Evolutionary conservation across 192 early-diverging fungal species (phyloP), one percentile per base, ranked within the genome.

Genomic region (Globomyces pollinis-pini): DNA sequence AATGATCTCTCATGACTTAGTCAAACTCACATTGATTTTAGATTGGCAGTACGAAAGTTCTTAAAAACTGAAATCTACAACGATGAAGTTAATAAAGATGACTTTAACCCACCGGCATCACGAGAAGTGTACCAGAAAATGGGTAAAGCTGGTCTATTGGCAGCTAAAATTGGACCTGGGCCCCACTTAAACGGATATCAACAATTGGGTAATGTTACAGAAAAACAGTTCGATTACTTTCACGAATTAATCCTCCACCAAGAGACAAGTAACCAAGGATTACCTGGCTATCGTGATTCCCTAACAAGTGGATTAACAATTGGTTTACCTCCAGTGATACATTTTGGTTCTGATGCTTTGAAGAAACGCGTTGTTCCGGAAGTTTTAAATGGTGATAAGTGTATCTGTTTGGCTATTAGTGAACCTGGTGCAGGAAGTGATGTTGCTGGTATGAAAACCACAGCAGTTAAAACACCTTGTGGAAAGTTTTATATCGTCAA

Each of bases 291-390:
- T 58, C 52, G 34, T 15, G 73, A 76, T 41, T 53, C 54, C 1
- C 16, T 74, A 6, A 64, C 33, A 9, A 60, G 67, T 9, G 74
- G 70, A 9, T 53, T 70, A 38, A 55, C 74, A 26, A 88, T 89
- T 50, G 87, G 85, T 28, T 65, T 91, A 33, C 86, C 86, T 11
- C 84, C 85, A 3, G 69, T 91, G 39, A 50, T 89, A 42, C 69
- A 84, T 49, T 85, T 81, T 57, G 87, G 65, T 32, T 70, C 76
- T 9, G 65, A 83, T 6, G 72, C 80, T 42, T 63, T 80, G 64
- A 59, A 72, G 24, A 61, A 77, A 26, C 60, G 60, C 32, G 55
- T 81, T 23, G 35, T 77, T n/a, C 65, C 58, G 0, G 57, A 62
- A 39, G 55, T 79, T 8, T 36, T 81, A n/a, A 34, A 41, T 16